phyloP scores from a whole-genome alignment of 2,329 filamentous ascomycete species.

The Microsporum canis region DNA sequence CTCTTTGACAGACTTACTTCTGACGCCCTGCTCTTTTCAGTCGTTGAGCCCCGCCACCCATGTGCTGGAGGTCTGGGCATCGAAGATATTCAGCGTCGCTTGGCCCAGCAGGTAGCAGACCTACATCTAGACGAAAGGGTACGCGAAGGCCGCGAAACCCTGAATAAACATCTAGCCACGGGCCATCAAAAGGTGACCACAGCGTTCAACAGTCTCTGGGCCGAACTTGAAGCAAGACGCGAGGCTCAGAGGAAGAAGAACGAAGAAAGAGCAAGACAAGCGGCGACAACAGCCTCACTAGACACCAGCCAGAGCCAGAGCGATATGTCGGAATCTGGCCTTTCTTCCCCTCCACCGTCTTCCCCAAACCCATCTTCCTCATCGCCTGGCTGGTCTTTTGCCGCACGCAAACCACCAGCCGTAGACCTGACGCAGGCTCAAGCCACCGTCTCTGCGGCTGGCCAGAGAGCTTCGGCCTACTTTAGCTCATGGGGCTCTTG shows the following conservation, averaged over 20 bases:
- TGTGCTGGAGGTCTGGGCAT: conserved; percentile 86
- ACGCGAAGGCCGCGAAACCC: conserved; percentile 66
- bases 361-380: conserved; percentile 17
- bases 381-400: conserved; percentile 18
- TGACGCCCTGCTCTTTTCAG: conserved; percentile 83
- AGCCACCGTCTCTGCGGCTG: conserved; percentile 43
- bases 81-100: conserved; percentile 81
- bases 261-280: conserved; percentile 22
- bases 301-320: conserved; percentile 18
- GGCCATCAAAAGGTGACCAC: conserved; percentile 79
- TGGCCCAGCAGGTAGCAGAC: conserved; percentile 86
- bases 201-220: conserved; percentile 78
- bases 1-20: conserved; percentile 67
- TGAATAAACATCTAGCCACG: conserved; percentile 80
- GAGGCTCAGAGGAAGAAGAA: conserved; percentile 53
- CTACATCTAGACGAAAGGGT: conserved; percentile 87
- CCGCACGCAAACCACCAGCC: conserved; percentile 23
- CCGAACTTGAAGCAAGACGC: conserved; percentile 73
- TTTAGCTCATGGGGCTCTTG: conserved; percentile 53
- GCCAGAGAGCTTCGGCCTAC: conserved; percentile 49
- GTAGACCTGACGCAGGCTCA: conserved; percentile 45
- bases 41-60: conserved; percentile 85
- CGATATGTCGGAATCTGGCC: conserved; percentile 18
- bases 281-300: conserved; percentile 14
- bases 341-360: conserved; percentile 14